Evolutionary conservation across 75 land plant genomes (phyloP).

Genomic region (Picea sitchensis): DNA sequence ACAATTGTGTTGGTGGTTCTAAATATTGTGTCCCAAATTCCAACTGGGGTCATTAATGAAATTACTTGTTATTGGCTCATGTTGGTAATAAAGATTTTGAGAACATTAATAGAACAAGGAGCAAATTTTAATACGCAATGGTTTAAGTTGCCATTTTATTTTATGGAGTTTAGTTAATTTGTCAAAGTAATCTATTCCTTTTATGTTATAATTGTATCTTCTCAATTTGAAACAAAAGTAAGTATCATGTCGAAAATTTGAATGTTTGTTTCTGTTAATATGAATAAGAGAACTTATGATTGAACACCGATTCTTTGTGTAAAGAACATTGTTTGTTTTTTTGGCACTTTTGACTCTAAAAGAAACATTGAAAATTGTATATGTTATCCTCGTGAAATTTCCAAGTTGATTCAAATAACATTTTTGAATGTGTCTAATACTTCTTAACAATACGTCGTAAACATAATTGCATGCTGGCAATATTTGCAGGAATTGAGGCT

Average conservation of each 20-base stretch:
- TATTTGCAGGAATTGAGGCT: conserved; percentile 79
- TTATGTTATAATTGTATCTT: not conserved
- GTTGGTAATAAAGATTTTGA: too few relatives aligned
- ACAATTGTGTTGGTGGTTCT: too few relatives aligned
- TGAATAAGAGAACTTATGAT: not conserved
- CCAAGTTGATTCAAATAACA: not conserved
- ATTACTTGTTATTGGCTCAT: too few relatives aligned
- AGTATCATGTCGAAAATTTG: not conserved
- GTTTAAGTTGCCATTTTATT: not conserved
- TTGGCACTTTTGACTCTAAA: not conserved
- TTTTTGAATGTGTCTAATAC: not conserved
- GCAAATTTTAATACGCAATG: not conserved
- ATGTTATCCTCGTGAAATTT: not conserved
- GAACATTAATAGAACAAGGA: not conserved
- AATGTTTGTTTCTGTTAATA: not conserved
- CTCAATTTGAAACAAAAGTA: not conserved
- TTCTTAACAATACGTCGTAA: not conserved
- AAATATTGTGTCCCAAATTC: too few relatives aligned
- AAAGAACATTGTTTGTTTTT: not conserved
- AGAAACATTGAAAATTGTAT: not conserved
- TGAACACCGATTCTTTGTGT: too few relatives aligned
- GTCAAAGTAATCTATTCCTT: not conserved
- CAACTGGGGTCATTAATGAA: too few relatives aligned
- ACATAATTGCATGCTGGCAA: not conserved
- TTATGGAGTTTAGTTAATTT: not conserved